These are phyloP conservation scores for Trichoderma sp. DNA, from an alignment of 2,329 filamentous ascomycete species.

Conservation along the genomic window DNA sequence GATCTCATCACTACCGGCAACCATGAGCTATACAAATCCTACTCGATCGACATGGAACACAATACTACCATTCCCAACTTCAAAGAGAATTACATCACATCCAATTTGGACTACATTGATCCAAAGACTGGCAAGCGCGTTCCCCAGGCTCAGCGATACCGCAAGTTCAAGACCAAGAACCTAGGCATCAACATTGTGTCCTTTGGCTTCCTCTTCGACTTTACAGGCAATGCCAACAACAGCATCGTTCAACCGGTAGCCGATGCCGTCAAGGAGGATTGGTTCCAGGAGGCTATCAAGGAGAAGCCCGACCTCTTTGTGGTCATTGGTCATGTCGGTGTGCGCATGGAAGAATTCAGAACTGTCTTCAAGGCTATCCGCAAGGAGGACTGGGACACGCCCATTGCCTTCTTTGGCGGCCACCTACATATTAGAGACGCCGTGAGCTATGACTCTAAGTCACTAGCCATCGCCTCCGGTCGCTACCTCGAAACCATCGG, in stretches of 20 bases:
- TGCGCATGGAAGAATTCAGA: slow-evolving; percentile 78
- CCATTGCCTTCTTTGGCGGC: slow-evolving; percentile 90
- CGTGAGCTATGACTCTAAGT: slow-evolving; percentile 72
- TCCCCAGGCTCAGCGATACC: slow-evolving; percentile 78
- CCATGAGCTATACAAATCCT: slow-evolving; percentile 87
- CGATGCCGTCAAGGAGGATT: slow-evolving; percentile 77
- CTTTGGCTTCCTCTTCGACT: slow-evolving; percentile 95
- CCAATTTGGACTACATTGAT: slow-evolving; percentile 87
- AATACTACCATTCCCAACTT: slow-evolving; percentile 81
- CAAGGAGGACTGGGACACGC: slow-evolving; percentile 72
- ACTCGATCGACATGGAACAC: slow-evolving; percentile 77
- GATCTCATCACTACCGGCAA: slow-evolving; percentile 89
- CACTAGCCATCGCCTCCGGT: slow-evolving; percentile 81
- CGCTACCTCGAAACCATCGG: slow-evolving; percentile 95
- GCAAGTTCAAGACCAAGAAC: slow-evolving; percentile 90
- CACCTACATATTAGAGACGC: slow-evolving; percentile 90
- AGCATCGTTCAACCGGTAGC: slow-evolving; percentile 79
- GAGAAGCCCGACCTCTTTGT: slow-evolving; percentile 87
- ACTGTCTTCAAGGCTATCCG: slow-evolving; percentile 78
- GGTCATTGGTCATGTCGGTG: slow-evolving; percentile 80
- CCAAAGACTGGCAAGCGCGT: slow-evolving; percentile 68
- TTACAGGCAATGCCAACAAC: slow-evolving; percentile 87
- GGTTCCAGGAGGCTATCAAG: slow-evolving; percentile 86
- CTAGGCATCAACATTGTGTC: slow-evolving; percentile 81
- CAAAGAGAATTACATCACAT: slow-evolving; percentile 77